Evolutionary conservation across 179 eudicot species (phyloP).

Genomic region (Silene noctiflora): DNA sequence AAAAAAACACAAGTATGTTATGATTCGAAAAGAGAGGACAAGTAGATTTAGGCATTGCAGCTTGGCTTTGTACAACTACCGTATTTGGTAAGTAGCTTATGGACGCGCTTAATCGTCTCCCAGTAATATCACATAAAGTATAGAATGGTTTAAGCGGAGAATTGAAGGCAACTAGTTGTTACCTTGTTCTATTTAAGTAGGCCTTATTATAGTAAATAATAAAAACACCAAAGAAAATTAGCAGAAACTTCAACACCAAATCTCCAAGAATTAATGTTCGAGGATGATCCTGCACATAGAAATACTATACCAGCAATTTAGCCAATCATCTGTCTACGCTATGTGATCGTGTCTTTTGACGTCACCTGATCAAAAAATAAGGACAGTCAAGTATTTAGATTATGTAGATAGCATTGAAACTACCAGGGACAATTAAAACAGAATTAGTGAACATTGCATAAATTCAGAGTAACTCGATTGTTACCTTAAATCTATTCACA

Average conservation of each 20-base stretch:
- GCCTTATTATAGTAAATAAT: not conserved
- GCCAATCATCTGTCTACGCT: conserved; percentile 3
- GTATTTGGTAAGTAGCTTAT: no score
- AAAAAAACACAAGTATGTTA: no score
- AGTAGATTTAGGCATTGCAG: no score
- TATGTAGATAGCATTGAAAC: not conserved
- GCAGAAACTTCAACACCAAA: not conserved
- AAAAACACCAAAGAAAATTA: conserved; percentile 8
- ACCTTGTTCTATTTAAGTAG: not conserved
- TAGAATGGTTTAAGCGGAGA: not conserved
- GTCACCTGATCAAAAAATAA: not conserved
- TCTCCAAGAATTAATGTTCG: conserved; percentile 3
- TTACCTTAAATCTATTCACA: conserved; percentile 9
- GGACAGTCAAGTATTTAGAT: not conserved
- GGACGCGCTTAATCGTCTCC: no score
- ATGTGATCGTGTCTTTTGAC: conserved; percentile 5
- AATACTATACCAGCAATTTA: conserved; percentile 22
- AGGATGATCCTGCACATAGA: conserved; percentile 9
- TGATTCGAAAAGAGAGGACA: no score
- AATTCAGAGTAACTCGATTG: not conserved
- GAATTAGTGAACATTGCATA: not conserved
- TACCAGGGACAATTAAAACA: not conserved
- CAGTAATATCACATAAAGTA: no score
- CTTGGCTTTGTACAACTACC: no score
- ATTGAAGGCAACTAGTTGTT: conserved; percentile 9